Percentiles rank a stretch among this genome's conserved stretches.
Conservation (phyloP, 768 basidiomycete genomes). For the Hypsizygus marmoreus region DNA sequence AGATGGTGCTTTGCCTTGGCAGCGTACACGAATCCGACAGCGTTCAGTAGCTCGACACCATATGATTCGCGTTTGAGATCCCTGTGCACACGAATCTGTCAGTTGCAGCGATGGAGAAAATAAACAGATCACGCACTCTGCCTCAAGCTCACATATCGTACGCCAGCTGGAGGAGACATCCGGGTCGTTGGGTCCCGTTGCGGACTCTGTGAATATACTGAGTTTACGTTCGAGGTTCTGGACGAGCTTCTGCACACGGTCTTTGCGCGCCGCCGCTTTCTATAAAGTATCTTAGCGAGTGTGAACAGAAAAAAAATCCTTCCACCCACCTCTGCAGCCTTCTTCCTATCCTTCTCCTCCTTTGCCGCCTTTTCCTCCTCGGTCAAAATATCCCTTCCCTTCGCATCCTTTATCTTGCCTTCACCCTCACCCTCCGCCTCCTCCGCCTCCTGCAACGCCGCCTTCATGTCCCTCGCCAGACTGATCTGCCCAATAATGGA, state of each 20-base stretch:
- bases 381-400: conserved; percentile 52
- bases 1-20: conserved; percentile 84
- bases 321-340: conserved; percentile 64
- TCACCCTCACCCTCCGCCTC: conserved; percentile 58
- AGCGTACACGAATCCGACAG: conserved; percentile 83
- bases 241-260: conserved; percentile 74
- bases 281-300: conserved; percentile 28
- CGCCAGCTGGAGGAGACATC: conserved; percentile 75
- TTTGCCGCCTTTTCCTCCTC: conserved; percentile 74
- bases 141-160: conserved; percentile 78
- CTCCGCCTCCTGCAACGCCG: conserved; percentile 85
- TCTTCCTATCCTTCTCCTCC: conserved; percentile 72
- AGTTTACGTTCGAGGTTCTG: conserved; percentile 82
- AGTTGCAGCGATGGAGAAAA: background rate
- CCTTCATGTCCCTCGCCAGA: conserved; percentile 90
- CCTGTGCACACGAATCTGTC: conserved; percentile 38
- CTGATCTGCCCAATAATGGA: conserved; percentile 90
- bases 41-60: conserved; percentile 81
- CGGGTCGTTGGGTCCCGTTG: conserved; percentile 63
- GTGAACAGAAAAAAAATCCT: conserved; percentile 6
- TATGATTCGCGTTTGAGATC: conserved; percentile 87
- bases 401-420: conserved; percentile 55
- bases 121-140: conserved; percentile 57
- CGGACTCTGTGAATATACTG: conserved; percentile 85
- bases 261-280: conserved; percentile 81